Base-by-base conservation (phyloP, 2,329 filamentous ascomycete species). In the Pseudocercospora fijiensis region DNA sequence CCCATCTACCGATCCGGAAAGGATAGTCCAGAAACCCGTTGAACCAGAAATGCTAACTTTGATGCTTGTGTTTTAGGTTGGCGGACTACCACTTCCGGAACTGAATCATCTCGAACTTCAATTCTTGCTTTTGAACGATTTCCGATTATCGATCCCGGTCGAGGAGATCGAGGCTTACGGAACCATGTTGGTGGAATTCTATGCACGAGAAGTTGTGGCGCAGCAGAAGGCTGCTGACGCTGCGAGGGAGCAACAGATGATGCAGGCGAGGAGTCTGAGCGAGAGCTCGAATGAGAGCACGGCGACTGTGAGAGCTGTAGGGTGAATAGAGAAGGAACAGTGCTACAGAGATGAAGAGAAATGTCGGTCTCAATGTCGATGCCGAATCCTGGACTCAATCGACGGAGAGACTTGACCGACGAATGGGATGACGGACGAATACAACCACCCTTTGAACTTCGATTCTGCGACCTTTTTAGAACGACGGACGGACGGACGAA, bases 111-210 rank as follows among this genome's bases (percentile, higher is more conserved):
- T 99, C 43, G 95, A 99, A 77, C 85, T 98, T 2, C 95, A 99
- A 78, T 99, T 99, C 75, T 84, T 99, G 4, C 84, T 97, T 1
- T 83, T 99, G 28, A 99, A 99, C 78, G 95, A 98, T 76, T 99
- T 99, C 77, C 88, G 94, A 64, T 87, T 99, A 16, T 91, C 92
- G 1, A 90, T 99, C 9, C 90, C 94, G 0, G 90, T 98, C 13
- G 95, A 98, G 79, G 94, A 98, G 73, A 86, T 99, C 64, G 95
- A 99, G 77, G 92, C 92, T 0, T 99, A 99, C 72, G 95, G 92
- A 4, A 99, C 95, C 0, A 98, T 98, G 94, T 83, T 99, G 11
- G 95, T 99, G 16, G 94, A 98, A 74, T 99, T 98, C 74, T 99
- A 98, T 74, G 94, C 92, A 0, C 85, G 94, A 60, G 95, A 99